These are phyloP conservation scores for Phylloporus rhodoxanthus DNA, from an alignment of 768 basidiomycete species.

Conservation along the genomic window DNA sequence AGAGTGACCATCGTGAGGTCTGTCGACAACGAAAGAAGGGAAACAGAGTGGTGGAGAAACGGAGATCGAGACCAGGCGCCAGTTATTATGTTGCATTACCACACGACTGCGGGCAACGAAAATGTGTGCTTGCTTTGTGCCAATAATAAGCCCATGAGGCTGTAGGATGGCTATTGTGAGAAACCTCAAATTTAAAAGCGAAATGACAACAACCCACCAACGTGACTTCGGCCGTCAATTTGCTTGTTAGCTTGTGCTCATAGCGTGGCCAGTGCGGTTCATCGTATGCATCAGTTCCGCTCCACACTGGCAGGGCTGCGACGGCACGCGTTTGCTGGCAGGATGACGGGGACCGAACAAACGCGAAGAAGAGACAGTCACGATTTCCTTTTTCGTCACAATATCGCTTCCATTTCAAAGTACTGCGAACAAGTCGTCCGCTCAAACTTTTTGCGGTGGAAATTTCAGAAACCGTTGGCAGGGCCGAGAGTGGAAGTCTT, in stretches of 20 bases:
- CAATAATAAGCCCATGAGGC: slow-evolving; percentile 7
- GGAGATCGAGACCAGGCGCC: not conserved
- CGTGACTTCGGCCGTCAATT: not conserved
- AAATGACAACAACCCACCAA: not conserved
- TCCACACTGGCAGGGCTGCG: not conserved
- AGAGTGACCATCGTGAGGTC: slow-evolving; percentile 28
- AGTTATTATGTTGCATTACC: slow-evolving; percentile 4
- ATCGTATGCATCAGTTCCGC: not conserved
- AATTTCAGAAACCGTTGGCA: not conserved
- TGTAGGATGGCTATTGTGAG: slow-evolving; percentile 5
- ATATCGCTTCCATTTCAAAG: not conserved
- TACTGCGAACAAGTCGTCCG: too few relatives aligned
- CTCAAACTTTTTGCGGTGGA: not conserved
- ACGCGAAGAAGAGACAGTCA: not conserved
- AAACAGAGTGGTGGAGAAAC: not conserved
- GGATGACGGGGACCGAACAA: not conserved
- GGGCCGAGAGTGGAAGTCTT: too few relatives aligned
- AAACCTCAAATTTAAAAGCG: not conserved
- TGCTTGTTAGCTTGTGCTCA: not conserved
- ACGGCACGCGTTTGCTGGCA: not conserved
- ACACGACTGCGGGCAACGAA: slow-evolving; percentile 1
- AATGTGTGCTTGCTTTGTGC: slow-evolving; percentile 12
- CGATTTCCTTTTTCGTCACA: not conserved
- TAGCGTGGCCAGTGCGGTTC: not conserved
- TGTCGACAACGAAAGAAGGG: slow-evolving; percentile 3